Conservation (phyloP, 2,329 filamentous ascomycete genomes). For the Capronia epimyces region DNA sequence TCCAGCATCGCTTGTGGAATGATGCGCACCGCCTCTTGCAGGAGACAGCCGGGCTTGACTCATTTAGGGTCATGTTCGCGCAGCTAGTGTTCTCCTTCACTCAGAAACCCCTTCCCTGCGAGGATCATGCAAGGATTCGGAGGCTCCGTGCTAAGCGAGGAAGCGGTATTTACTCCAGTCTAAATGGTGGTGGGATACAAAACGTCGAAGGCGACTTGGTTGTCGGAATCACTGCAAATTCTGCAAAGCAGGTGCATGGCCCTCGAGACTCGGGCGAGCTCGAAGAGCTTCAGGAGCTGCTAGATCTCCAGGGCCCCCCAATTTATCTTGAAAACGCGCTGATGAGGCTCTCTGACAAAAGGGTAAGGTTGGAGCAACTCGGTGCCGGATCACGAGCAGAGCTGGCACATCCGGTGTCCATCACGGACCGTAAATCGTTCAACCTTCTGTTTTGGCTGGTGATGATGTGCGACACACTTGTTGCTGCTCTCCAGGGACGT, state of each 20-base stretch:
- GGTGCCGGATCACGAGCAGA: neutral
- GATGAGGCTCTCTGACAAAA: slow-evolving; percentile 7
- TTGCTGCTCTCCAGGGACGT: slow-evolving; percentile 49
- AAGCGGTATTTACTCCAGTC: neutral
- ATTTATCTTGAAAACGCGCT: slow-evolving; percentile 5
- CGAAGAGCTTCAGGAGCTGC: slow-evolving; percentile 5
- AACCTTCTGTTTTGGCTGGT: slow-evolving; percentile 54
- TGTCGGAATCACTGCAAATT: neutral
- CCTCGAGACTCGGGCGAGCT: neutral
- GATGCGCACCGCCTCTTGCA: slow-evolving; percentile 38
- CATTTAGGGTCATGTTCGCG: slow-evolving; percentile 42
- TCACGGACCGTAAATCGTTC: slow-evolving; percentile 44
- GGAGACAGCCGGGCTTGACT: slow-evolving; percentile 37
- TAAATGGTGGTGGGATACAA: neutral
- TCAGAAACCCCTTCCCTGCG: slow-evolving; percentile 34
- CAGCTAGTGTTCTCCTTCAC: slow-evolving; percentile 44
- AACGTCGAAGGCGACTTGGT: neutral
- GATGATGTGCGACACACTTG: slow-evolving; percentile 56
- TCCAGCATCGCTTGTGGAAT: slow-evolving; percentile 40
- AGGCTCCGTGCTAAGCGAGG: slow-evolving; percentile 2
- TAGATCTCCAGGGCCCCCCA: slow-evolving; percentile 3
- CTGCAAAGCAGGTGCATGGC: neutral
- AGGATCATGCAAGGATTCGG: slow-evolving; percentile 2
- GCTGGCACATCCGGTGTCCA: neutral
- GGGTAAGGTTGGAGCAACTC: slow-evolving; percentile 1